Percentiles rank a stretch among this genome's conserved stretches.
These are phyloP conservation scores for Apophysomyces elegans DNA, from an alignment of 371 early-diverging fungal genomes.

Conservation along the genomic window DNA sequence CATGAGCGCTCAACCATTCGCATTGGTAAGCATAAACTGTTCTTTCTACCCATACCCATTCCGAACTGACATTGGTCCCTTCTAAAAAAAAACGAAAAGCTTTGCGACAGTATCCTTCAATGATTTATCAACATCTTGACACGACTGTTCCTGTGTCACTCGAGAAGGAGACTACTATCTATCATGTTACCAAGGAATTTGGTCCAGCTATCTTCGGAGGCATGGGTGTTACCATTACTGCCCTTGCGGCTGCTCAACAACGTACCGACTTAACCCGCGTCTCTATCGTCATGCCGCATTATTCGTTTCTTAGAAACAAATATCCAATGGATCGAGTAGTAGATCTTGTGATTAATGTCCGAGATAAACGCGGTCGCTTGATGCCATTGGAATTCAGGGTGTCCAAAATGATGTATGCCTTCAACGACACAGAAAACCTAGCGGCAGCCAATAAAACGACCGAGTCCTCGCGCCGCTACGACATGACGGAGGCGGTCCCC, in stretches of 20 bases:
- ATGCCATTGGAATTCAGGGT: slow-evolving; percentile 53
- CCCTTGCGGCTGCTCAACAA: slow-evolving; percentile 64
- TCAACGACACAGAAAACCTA: slow-evolving; percentile 31
- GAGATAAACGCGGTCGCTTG: slow-evolving; percentile 47
- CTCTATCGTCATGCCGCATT: slow-evolving; percentile 65
- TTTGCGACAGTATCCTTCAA: slow-evolving; percentile 51
- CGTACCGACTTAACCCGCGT: slow-evolving; percentile 49
- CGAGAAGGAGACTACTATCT: slow-evolving; percentile 49
- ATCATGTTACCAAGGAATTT: slow-evolving; percentile 65
- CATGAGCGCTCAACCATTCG: slow-evolving; percentile 49
- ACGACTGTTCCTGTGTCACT: slow-evolving; percentile 38
- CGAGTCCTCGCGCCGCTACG: background rate
- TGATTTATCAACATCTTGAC: slow-evolving; percentile 55
- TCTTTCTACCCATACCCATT: slow-evolving; percentile 23
- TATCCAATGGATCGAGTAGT: slow-evolving; percentile 30
- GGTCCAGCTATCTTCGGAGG: slow-evolving; percentile 60
- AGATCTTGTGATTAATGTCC: slow-evolving; percentile 54
- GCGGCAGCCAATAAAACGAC: slow-evolving; percentile 17
- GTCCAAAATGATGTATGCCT: slow-evolving; percentile 47
- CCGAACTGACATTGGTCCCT: background rate
- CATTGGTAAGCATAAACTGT: slow-evolving; percentile 50
- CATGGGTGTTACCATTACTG: slow-evolving; percentile 67
- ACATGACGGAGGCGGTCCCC: slow-evolving; percentile 35
- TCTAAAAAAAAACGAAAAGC: slow-evolving; percentile 19
- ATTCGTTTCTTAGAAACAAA: slow-evolving; percentile 54